Base-by-base conservation (phyloP, 108 stramenopile species). In the Bacterosira constricta region DNA sequence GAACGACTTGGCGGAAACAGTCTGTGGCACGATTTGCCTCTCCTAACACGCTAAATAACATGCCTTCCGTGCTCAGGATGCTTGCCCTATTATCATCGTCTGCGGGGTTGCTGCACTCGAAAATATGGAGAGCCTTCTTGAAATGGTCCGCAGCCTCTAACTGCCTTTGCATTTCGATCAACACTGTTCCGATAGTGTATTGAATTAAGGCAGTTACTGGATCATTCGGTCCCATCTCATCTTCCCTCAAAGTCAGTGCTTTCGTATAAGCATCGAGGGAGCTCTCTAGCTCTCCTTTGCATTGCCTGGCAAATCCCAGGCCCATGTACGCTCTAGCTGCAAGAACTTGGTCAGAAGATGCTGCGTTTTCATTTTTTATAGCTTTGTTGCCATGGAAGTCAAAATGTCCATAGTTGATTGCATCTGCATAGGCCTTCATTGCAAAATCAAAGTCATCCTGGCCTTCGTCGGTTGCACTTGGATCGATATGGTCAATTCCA, bases 81-180 rank as follows among this genome's bases (percentile, higher is more conserved):
- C 55, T 52, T 34, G 55, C 67, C 52, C 51, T 63, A 26, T 36
- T 17, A 13, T 2, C 17, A 13, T 53, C 73, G 57, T 41, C 44
- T 27, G 2, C 39, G 12, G 39, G 13, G 27, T 62, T 34, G 17
- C 9, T 23, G 18, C 31, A n/a, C 41, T 56, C 55, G 36, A 69
- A 66, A 55, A 80, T 53, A 17, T 47, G 53, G 20, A 80, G 61
- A 26, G 79, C 79, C 57, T 64, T 63, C 11, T 60, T 68, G 27
- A 80, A 73, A 39, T 73, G 66, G 21, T 56, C 66, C 1, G 72
- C 56, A 23, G 80, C 75, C 44, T 84, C 80, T 51, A 86, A 63
- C 50, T 80, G 55, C 35, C 71, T 82, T 63, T 87, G 83, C 87
- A 89, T 81, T 64, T 89, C 85, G 72, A 84, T 65, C 52, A 91